phyloP scores from a whole-genome alignment of 441 rosid species.

The Isatis lusitanica region DNA sequence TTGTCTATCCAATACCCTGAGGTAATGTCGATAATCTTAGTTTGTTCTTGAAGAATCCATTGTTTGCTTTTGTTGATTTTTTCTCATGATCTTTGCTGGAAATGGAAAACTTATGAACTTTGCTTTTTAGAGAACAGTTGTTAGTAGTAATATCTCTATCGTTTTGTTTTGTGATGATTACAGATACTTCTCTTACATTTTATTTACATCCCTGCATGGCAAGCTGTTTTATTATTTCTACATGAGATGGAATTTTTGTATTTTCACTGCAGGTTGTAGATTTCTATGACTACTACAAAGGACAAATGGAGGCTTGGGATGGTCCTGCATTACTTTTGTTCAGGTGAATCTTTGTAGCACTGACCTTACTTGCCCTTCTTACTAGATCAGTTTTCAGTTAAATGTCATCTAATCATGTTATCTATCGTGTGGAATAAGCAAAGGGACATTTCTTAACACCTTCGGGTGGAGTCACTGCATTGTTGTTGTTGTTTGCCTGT shows the following conservation, averaged over 20 bases:
- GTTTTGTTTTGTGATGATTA: not conserved
- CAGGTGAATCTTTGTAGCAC: slow-evolving; percentile 55
- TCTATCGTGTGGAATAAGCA: not conserved
- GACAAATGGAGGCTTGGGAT: slow-evolving; percentile 99
- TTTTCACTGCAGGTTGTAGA: slow-evolving; percentile 64
- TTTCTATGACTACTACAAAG: slow-evolving; percentile 97
- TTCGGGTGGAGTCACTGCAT: slow-evolving; percentile 1
- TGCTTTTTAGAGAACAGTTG: not conserved
- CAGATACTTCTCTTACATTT: not conserved
- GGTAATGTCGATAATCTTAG: slow-evolving; percentile 43
- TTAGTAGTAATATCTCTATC: not conserved
- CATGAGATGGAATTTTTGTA: not conserved
- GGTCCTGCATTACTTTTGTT: slow-evolving; percentile 98
- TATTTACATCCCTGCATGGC: not conserved
- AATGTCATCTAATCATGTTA: not conserved
- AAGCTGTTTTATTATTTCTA: not conserved
- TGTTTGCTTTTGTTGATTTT: not conserved
- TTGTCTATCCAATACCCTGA: slow-evolving; percentile 85
- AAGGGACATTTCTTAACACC: slow-evolving; percentile 7
- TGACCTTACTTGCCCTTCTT: not conserved
- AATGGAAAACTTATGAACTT: not conserved
- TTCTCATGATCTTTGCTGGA: not conserved
- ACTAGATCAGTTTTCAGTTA: slow-evolving; percentile 1
- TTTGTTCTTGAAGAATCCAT: not conserved
- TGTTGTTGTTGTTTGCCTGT: slow-evolving; percentile 22